Evolutionary conservation across 1,284 basidiomycete species (phyloP).

Genomic region (Wallemia ichthyophaga): DNA sequence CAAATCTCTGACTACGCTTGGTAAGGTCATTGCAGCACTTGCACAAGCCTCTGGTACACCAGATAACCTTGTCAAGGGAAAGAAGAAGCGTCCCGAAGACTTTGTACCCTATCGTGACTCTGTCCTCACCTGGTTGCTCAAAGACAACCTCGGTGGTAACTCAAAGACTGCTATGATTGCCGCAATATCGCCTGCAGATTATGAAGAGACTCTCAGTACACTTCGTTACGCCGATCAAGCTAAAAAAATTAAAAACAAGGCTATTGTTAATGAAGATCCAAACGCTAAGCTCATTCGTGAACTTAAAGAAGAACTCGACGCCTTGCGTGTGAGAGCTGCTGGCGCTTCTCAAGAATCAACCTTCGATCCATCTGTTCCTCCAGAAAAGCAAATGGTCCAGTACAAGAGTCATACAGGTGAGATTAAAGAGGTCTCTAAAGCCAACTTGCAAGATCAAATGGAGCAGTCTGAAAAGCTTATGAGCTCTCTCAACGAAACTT

Average conservation of each 20-base stretch:
- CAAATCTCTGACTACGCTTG: conserved; percentile 82
- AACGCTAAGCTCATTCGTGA: conserved; percentile 94
- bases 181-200: conserved; percentile 86
- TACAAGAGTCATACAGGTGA: conserved; percentile 79
- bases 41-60: conserved; percentile 33
- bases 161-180: conserved; percentile 72
- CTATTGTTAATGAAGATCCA: conserved; percentile 93
- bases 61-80: conserved; percentile 30
- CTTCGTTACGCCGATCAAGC: conserved; percentile 89
- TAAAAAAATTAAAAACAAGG: conserved; percentile 99
- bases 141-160: conserved; percentile 18
- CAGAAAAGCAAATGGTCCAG: conserved; percentile 80
- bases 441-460: conserved; percentile 85
- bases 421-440: conserved; percentile 83
- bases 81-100: conserved; percentile 57
- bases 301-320: conserved; percentile 83
- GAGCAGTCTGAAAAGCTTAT: conserved; percentile 90
- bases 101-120: conserved; percentile 86
- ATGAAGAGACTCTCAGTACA: conserved; percentile 87
- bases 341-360: conserved; percentile 27
- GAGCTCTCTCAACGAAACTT: conserved; percentile 82
- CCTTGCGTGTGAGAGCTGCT: conserved; percentile 12
- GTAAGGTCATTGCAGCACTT: conserved; percentile 81
- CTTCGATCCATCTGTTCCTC: conserved; percentile 65
- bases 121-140: conserved; percentile 81